phyloP scores from a whole-genome alignment of 352 stramenopile species.

The Pythium scleroteichum region DNA sequence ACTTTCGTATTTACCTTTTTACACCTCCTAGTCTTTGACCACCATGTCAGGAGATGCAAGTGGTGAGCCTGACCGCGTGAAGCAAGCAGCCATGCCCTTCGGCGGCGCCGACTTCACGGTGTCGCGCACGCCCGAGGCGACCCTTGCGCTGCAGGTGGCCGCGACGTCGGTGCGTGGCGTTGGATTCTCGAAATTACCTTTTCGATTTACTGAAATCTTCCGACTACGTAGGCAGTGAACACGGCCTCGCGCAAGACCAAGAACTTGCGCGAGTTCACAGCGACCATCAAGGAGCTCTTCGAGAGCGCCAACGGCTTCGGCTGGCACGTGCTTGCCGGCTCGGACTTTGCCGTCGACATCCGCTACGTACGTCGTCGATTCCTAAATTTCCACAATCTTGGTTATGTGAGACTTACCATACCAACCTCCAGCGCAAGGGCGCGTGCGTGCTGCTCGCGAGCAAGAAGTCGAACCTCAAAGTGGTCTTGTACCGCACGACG shows the following conservation, averaged over 20 bases:
- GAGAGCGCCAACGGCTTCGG: slow-evolving; percentile 50
- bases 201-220: neutral
- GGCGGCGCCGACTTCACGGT: slow-evolving; percentile 58
- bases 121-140: slow-evolving; percentile 53
- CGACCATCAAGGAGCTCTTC: slow-evolving; percentile 37
- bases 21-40: slow-evolving; percentile 8
- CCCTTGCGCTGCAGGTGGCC: slow-evolving; percentile 36
- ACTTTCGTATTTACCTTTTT: slow-evolving; percentile 7
- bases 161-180: slow-evolving; percentile 39
- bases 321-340: slow-evolving; percentile 71
- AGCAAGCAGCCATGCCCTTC: slow-evolving; percentile 41
- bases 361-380: slow-evolving; percentile 55
- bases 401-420: slow-evolving; percentile 10
- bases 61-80: neutral
- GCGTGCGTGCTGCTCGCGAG: slow-evolving; percentile 66
- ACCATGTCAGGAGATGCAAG: slow-evolving; percentile 1
- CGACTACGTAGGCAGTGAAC: slow-evolving; percentile 41
- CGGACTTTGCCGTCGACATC: slow-evolving; percentile 74
- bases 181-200: neutral
- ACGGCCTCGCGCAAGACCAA: slow-evolving; percentile 55
- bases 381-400: neutral
- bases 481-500: slow-evolving; percentile 73
- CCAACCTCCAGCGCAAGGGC: slow-evolving; percentile 48
- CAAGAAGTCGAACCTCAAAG: slow-evolving; percentile 64
- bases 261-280: slow-evolving; percentile 58